phyloP scores from a whole-genome alignment of 2,329 filamentous ascomycete genomes.

The Rutstroemia sp. region DNA sequence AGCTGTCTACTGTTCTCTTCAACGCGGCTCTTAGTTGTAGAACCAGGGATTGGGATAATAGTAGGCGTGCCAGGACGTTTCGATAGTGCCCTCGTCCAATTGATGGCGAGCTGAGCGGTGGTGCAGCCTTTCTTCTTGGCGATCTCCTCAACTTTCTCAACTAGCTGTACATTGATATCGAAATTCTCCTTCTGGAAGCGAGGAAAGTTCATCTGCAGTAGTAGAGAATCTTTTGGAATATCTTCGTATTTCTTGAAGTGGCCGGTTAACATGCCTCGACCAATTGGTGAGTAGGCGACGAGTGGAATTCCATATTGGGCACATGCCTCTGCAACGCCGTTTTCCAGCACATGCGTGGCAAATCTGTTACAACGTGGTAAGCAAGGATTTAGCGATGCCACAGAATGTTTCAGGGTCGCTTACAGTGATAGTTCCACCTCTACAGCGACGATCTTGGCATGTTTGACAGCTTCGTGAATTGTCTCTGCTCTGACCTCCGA shows the following conservation, averaged over 20 bases:
- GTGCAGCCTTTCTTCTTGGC: conserved; percentile 52
- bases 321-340: conserved; percentile 38
- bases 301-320: conserved; percentile 58
- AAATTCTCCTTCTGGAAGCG: conserved; percentile 57
- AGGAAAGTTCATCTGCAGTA: conserved; percentile 40
- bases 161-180: conserved; percentile 55
- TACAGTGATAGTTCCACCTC: conserved; percentile 32
- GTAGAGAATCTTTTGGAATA: conserved; percentile 38
- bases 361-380: no score
- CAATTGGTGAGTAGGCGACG: conserved; percentile 56
- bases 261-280: conserved; percentile 50
- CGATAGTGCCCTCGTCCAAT: conserved; percentile 2
- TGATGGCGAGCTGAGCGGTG: conserved; percentile 4
- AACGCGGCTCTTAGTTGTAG: conserved; percentile 21
- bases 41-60: conserved; percentile 11
- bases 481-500: conserved; percentile 34
- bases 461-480: conserved; percentile 31
- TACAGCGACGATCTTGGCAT: conserved; percentile 33
- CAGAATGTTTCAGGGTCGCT: no score
- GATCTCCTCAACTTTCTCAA: conserved; percentile 45
- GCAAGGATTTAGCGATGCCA: no score
- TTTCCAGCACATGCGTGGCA: conserved; percentile 5
- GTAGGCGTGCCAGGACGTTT: conserved; percentile 3
- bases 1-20: conserved; percentile 25
- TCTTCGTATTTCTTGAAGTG: conserved; percentile 43